Evolutionary conservation across 768 basidiomycete genomes (phyloP), one percentile per base, ranked within the genome.

Genomic region (Termitomyces heimii): DNA sequence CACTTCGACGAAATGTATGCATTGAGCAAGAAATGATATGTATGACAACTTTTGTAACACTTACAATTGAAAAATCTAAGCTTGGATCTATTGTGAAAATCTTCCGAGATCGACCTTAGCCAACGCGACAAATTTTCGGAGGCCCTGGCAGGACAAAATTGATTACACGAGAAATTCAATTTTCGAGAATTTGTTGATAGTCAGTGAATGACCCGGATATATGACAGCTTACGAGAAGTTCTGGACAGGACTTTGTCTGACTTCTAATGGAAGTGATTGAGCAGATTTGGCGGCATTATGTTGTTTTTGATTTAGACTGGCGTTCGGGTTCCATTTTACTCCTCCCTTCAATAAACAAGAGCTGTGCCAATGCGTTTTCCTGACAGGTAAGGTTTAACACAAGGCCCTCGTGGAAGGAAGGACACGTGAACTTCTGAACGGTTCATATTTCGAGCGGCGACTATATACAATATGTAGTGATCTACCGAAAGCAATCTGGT

Each of bases 1-100:
- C 61, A 62, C 46, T 62, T 62, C n/a, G 58, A 62, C n/a, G 61
- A 62, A 37, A 59, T 62, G 61, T 62, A 62, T 32, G 61, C 61
- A 20, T 42, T 62, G 55, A 50, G 49, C n/a, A 48, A 58, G 47
- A 53, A 53, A 47, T 62, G 55, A 40, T 8, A 12, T 34, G 7
- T 28, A 14, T 45, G 1, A 42, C 29, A 10, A 28, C 28, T 3
- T 24, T 45, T 46, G 22, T 35, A 22, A n/a, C 44, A 24, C 13
- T 34, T 24, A 34, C 48, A 22, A 34, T 20, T 22, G 31, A 49
- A 45, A 45, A 22, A n/a, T 20, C 2, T 47, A 20, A 12, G 13
- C 12, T 31, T 20, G n/a, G 29, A 10, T 45, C 12, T 14, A 4
- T 16, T 26, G 5, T 16, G 12, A 3, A 8, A 26, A 24, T 13